Conservation (phyloP, 495 filamentous ascomycete species). For the Aeminium ludgeri region DNA sequence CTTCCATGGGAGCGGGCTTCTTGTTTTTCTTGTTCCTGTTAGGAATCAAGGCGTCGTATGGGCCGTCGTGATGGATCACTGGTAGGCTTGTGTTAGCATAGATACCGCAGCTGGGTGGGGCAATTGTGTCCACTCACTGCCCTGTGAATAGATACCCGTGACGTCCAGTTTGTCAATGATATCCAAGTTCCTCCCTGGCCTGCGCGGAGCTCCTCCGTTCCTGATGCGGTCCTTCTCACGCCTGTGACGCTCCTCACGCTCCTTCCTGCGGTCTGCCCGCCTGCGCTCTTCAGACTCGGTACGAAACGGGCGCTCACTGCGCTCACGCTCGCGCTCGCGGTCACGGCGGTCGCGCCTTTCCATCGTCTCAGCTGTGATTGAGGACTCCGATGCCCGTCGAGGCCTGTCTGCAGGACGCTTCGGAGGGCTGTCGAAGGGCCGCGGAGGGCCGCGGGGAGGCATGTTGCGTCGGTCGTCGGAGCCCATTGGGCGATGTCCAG, state of each 20-base stretch:
- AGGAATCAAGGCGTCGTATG: constrained; percentile 94
- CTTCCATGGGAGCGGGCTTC: constrained; percentile 82
- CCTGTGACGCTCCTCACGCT: constrained; percentile 40
- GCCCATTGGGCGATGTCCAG: constrained; percentile 19
- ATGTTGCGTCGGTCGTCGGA: constrained; percentile 27
- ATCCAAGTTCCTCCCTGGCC: constrained; percentile 52
- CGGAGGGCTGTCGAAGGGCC: constrained; percentile 33
- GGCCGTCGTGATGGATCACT: constrained; percentile 99
- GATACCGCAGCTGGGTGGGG: background rate
- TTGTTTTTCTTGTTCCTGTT: constrained; percentile 78
- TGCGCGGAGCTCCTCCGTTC: constrained; percentile 28
- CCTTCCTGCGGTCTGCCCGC: constrained; percentile 52
- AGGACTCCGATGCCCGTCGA: constrained; percentile 79
- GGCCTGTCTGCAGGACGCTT: constrained; percentile 27
- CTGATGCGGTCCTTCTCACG: constrained; percentile 39
- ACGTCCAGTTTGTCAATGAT: constrained; percentile 96
- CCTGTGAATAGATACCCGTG: constrained; percentile 89
- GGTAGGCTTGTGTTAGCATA: background rate
- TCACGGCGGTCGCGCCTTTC: constrained; percentile 26
- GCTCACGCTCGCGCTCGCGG: constrained; percentile 4
- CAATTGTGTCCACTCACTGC: constrained; percentile 45
- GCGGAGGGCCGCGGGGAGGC: constrained; percentile 25
- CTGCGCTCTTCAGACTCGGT: constrained; percentile 36
- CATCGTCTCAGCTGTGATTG: constrained; percentile 45
- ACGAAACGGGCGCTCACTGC: constrained; percentile 4